Evolutionary conservation across 768 basidiomycete species (phyloP), one percentile per base, ranked within the genome.

Genomic region (Mrakia frigida): DNA sequence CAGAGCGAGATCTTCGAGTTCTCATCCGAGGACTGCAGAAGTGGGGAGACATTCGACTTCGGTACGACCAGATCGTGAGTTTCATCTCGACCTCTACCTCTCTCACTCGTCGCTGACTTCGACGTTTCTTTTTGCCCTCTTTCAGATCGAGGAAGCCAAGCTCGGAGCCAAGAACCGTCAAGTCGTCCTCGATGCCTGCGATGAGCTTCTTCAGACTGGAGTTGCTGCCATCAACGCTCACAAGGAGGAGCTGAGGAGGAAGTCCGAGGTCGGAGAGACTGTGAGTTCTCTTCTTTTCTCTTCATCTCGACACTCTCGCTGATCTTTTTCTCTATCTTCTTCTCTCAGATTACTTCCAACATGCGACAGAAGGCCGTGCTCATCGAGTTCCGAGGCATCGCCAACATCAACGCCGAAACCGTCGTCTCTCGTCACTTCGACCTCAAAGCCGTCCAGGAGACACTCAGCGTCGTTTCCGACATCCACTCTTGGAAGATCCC

Each of bases 331-430:
- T n/a, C 3, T 28, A 59, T 35, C 16, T 21, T 13, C n/a, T 37
- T 41, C 37, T 39, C 50, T n/a, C 61, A 77, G 76, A 86, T 96
- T 82, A 92, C 91, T 25, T 93, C 93, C 79, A 92, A 93, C 6
- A 91, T 95, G 85, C 95, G 96, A 85, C 94, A 94, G 87, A 98
- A 98, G 83, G 97, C 97, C 0, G 92, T 98, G 61, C 87, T 99
- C 59, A 92, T 98, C 80, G 90, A 90, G 31, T 97, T 90, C 86
- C 89, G 92, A 78, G 90, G 90, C 69, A 93, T 98, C 73, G 87
- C 90, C 79, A 94, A 92, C 81, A 93, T 99, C 86, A 99, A 99
- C 82, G 97, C 97, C 18, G 97, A 98, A 83, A 98, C 97, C 0
- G 91, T 98, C 70, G 88, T 97, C 73, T 92, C 92, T 35, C 89